A percentile compares a stretch with the other conserved stretches of the same genome.
Conservation (phyloP, 2,329 filamentous ascomycete genomes). For the Ceratocystis eucalypticola region DNA sequence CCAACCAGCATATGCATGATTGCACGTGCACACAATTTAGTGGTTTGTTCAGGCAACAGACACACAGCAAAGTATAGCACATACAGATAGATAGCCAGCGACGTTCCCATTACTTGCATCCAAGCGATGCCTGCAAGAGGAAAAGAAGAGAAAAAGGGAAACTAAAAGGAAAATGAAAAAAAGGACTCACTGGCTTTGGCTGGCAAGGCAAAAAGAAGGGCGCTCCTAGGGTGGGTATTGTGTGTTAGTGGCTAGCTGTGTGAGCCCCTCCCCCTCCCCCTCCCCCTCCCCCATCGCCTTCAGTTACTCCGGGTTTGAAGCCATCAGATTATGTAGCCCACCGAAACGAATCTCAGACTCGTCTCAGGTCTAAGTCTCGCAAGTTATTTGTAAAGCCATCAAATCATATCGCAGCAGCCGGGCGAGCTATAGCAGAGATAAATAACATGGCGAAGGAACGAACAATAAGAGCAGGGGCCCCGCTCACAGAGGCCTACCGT, state of each 20-base stretch:
- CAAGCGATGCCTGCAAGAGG: background rate
- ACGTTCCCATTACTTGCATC: background rate
- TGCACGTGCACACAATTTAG: background rate
- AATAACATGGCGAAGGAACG: background rate
- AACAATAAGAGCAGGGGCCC: background rate
- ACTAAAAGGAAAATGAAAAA: too few relatives aligned
- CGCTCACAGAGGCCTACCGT: background rate
- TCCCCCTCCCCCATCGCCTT: background rate
- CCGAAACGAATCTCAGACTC: constrained; percentile 1
- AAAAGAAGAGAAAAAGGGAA: background rate
- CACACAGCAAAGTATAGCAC: background rate
- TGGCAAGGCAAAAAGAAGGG: too few relatives aligned
- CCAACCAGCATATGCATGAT: background rate
- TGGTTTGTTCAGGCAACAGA: background rate
- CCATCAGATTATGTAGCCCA: background rate
- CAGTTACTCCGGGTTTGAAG: background rate
- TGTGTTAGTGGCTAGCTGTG: background rate
- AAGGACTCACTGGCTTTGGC: too few relatives aligned
- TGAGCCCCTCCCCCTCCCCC: background rate
- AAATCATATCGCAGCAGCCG: background rate
- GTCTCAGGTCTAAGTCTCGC: background rate
- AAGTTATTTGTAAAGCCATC: background rate
- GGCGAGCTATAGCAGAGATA: background rate
- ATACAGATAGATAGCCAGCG: background rate
- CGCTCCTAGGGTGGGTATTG: too few relatives aligned